These are phyloP conservation scores for Ciborinia camelliae DNA, from an alignment of 2,329 filamentous ascomycete genomes.

Conservation along the genomic window DNA sequence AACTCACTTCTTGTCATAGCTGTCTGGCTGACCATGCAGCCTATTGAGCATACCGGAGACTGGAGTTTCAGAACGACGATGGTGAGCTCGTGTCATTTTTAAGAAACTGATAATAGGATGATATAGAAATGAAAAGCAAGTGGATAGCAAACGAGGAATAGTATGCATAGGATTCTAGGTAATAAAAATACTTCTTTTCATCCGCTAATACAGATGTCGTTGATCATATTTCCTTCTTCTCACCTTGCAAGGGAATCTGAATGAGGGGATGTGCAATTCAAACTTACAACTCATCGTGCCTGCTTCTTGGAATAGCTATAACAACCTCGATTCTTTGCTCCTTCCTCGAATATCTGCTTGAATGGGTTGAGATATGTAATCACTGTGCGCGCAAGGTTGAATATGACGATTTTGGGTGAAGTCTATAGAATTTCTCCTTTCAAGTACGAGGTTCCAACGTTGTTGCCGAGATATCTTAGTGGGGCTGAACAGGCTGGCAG, in stretches of 20 bases:
- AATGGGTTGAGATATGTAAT: background rate
- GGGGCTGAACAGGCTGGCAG: slow-evolving; percentile 21
- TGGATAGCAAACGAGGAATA: background rate
- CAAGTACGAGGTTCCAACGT: slow-evolving; percentile 8
- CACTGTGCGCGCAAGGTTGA: background rate
- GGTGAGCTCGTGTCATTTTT: slow-evolving; percentile 17
- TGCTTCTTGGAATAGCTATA: slow-evolving; percentile 22
- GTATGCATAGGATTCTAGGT: background rate
- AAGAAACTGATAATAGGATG: slow-evolving; percentile 14
- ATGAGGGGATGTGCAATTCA: slow-evolving; percentile 20
- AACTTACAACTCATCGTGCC: slow-evolving; percentile 38
- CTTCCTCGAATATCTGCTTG: background rate
- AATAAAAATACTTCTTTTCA: slow-evolving; percentile 4
- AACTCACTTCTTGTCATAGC: slow-evolving; percentile 93
- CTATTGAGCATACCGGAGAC: slow-evolving; percentile 91
- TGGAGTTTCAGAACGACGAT: slow-evolving; percentile 39
- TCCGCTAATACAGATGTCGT: background rate
- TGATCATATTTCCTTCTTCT: slow-evolving; percentile 5
- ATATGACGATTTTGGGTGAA: background rate
- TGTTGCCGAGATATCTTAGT: slow-evolving; percentile 18
- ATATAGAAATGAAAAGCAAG: background rate
- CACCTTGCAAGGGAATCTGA: background rate
- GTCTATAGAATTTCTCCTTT: slow-evolving; percentile 11
- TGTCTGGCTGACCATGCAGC: slow-evolving; percentile 93
- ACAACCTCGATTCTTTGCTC: slow-evolving; percentile 19